Conservation (phyloP, 352 stramenopile species). For the Pythium plurisporium region DNA sequence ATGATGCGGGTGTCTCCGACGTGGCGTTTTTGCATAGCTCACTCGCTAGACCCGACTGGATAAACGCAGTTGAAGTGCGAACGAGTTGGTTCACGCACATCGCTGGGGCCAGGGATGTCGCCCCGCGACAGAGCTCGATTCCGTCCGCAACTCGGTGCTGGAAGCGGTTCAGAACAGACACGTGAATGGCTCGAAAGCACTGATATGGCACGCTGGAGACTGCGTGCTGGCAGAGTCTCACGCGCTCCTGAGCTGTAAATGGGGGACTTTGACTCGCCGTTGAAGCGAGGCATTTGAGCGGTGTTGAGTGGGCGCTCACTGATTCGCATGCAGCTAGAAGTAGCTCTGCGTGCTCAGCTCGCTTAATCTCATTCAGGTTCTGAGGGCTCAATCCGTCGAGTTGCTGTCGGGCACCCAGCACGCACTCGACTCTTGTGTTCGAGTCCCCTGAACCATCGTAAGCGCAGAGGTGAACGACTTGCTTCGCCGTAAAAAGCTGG, state of each 20-base stretch:
- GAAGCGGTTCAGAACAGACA: not conserved
- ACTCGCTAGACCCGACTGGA: not conserved
- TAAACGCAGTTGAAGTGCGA: not conserved
- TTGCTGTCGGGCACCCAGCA: not conserved
- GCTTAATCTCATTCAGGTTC: not conserved
- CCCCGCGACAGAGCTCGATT: constrained; percentile 18
- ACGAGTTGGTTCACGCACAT: constrained; percentile 19
- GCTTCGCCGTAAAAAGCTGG: not conserved
- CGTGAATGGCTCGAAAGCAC: constrained; percentile 15
- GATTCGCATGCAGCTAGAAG: constrained; percentile 11
- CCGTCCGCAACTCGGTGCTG: not conserved
- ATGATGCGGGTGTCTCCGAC: constrained; percentile 16
- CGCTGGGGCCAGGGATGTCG: not conserved
- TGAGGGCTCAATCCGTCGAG: not conserved
- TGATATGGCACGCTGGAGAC: not conserved
- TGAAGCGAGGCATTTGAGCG: constrained; percentile 9
- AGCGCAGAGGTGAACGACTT: constrained; percentile 14
- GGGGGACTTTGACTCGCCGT: not conserved
- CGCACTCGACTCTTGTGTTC: not conserved
- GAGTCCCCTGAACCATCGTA: not conserved
- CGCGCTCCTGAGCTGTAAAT: not conserved
- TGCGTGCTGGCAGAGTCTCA: constrained; percentile 10
- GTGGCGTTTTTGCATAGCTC: constrained; percentile 7
- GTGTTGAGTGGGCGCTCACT: not conserved
- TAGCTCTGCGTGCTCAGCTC: not conserved